These are phyloP conservation scores for Didymella arachidicola DNA, from an alignment of 2,329 filamentous ascomycete genomes.

Conservation along the genomic window DNA sequence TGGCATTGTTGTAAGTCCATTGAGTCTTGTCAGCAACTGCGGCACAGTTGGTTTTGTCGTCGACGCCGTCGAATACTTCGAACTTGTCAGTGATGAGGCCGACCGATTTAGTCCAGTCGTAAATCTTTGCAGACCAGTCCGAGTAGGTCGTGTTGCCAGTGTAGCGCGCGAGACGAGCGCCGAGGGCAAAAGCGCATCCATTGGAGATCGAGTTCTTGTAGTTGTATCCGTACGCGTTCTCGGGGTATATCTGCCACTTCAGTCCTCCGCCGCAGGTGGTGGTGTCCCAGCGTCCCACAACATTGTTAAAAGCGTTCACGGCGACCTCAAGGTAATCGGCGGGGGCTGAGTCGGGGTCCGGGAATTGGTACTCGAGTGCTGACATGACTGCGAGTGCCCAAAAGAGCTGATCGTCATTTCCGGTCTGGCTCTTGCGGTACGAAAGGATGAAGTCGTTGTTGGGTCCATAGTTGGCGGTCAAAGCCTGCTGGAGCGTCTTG, in stretches of 20 bases:
- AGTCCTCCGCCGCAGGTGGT: constrained; percentile 74
- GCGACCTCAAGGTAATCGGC: constrained; percentile 69
- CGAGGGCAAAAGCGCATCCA: constrained; percentile 82
- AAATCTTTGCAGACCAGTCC: constrained; percentile 72
- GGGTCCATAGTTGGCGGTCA: constrained; percentile 53
- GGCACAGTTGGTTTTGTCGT: constrained; percentile 60
- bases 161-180: constrained; percentile 75
- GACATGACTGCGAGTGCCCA: constrained; percentile 74
- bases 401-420: constrained; percentile 79
- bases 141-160: constrained; percentile 66
- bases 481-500: constrained; percentile 52
- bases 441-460: constrained; percentile 57
- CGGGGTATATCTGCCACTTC: constrained; percentile 80
- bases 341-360: constrained; percentile 60
- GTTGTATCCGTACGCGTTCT: constrained; percentile 74
- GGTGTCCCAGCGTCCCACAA: constrained; percentile 74
- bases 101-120: constrained; percentile 62
- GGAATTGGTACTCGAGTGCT: constrained; percentile 73
- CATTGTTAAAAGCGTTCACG: constrained; percentile 75
- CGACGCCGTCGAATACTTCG: constrained; percentile 64
- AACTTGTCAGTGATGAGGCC: constrained; percentile 61
- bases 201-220: constrained; percentile 88
- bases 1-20: constrained; percentile 66
- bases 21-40: constrained; percentile 58
- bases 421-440: constrained; percentile 46